phyloP scores from a whole-genome alignment of 2,329 filamentous ascomycete species.

The Trichoderma afroharzianum region DNA sequence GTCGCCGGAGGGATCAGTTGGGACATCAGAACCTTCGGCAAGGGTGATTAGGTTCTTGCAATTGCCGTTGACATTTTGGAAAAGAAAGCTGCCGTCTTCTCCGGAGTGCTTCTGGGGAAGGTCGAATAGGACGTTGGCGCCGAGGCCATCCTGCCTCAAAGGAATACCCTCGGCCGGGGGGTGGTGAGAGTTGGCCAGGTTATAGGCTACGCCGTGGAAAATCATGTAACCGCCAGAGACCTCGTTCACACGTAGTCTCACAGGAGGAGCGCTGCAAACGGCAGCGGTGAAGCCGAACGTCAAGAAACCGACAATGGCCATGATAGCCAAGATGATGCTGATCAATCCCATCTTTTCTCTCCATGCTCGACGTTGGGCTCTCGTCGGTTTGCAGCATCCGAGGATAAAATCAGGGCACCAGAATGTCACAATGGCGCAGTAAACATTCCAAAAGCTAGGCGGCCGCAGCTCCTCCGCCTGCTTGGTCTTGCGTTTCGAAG shows the following conservation, averaged over 20 bases:
- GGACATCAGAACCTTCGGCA: slow-evolving; percentile 69
- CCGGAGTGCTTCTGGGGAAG: slow-evolving; percentile 77
- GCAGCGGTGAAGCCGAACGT: slow-evolving; percentile 93
- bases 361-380: slow-evolving; percentile 89
- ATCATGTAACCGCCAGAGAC: slow-evolving; percentile 87
- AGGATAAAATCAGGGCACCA: slow-evolving; percentile 87
- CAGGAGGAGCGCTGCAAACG: slow-evolving; percentile 72
- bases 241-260: slow-evolving; percentile 76
- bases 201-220: slow-evolving; percentile 88
- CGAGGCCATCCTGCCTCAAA: slow-evolving; percentile 41
- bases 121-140: slow-evolving; percentile 82
- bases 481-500: slow-evolving; percentile 48
- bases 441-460: slow-evolving; percentile 89
- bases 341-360: slow-evolving; percentile 96
- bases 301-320: slow-evolving; percentile 85
- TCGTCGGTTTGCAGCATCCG: slow-evolving; percentile 81
- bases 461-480: slow-evolving; percentile 65
- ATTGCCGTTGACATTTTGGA: slow-evolving; percentile 96
- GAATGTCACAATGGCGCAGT: slow-evolving; percentile 90
- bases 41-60: slow-evolving; percentile 87
- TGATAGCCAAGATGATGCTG: slow-evolving; percentile 86
- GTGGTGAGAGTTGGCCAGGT: slow-evolving; percentile 73
- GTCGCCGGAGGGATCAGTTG: slow-evolving; percentile 66
- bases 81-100: slow-evolving; percentile 93
- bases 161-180: slow-evolving; percentile 77